Evolutionary conservation across 768 basidiomycete species (phyloP).

Genomic region (Megacollybia marginata): DNA sequence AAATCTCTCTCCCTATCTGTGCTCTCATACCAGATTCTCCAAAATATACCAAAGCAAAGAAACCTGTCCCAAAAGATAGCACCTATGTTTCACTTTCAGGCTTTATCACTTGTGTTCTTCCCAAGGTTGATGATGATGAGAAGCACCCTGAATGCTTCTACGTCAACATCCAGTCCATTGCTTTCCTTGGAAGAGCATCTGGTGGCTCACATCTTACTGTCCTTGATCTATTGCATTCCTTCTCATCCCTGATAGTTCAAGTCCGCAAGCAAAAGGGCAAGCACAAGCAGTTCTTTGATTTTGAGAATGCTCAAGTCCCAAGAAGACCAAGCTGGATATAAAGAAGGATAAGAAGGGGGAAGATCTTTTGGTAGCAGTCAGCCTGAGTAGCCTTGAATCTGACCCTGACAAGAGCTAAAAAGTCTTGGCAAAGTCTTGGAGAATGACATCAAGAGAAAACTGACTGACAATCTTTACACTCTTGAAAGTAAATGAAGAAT

Average conservation of each 20-base stretch:
- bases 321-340: background rate
- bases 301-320: background rate
- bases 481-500: too few relatives aligned
- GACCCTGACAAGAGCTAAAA: too few relatives aligned
- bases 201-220: background rate
- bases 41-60: background rate
- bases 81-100: background rate
- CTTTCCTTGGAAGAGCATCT: background rate
- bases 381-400: too few relatives aligned
- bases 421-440: too few relatives aligned
- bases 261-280: slow-evolving; percentile 1
- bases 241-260: background rate
- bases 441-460: too few relatives aligned
- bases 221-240: background rate
- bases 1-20: background rate
- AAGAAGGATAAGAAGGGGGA: background rate
- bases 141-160: background rate
- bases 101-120: slow-evolving; percentile 1
- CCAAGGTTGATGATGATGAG: background rate
- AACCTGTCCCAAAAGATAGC: background rate
- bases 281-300: background rate
- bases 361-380: too few relatives aligned
- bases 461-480: too few relatives aligned
- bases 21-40: slow-evolving; percentile 1
- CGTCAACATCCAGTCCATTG: background rate